A percentile compares a stretch with the other conserved stretches of the same genome.
These are phyloP conservation scores for Penicillium crystallinum DNA, from an alignment of 495 filamentous ascomycete genomes.

Conservation along the genomic window DNA sequence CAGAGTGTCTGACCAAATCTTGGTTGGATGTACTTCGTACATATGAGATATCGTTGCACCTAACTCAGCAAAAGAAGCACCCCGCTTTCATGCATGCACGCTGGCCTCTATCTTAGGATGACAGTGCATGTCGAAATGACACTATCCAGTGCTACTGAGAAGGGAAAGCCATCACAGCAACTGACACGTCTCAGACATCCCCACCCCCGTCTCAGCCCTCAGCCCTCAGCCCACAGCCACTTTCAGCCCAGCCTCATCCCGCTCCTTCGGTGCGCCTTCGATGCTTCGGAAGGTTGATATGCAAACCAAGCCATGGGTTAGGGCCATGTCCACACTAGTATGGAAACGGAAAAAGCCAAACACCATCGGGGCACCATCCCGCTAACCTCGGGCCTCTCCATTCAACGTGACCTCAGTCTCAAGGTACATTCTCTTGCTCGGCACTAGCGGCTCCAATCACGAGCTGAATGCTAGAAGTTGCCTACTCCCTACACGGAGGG, in stretches of 20 bases:
- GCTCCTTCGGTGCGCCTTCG: slow-evolving; percentile 38
- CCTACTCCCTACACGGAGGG: not conserved
- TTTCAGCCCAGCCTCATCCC: slow-evolving; percentile 18
- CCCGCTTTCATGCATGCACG: not conserved
- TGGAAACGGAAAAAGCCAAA: not conserved
- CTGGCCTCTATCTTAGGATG: not conserved
- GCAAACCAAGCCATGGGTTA: slow-evolving; percentile 13
- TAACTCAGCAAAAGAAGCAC: not conserved
- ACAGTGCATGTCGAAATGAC: not conserved
- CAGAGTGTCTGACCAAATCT: too few species aligned
- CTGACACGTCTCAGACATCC: slow-evolving; percentile 8
- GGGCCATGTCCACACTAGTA: slow-evolving; percentile 1
- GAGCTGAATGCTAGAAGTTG: not conserved
- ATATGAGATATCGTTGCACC: too few species aligned
- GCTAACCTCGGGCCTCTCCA: slow-evolving; percentile 13
- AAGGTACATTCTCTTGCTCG: not conserved
- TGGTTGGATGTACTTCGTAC: too few species aligned
- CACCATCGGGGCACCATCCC: slow-evolving; percentile 18
- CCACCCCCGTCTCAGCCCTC: slow-evolving; percentile 10
- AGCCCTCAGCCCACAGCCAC: slow-evolving; percentile 17
- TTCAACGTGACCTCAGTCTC: slow-evolving; percentile 11
- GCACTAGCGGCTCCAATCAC: not conserved
- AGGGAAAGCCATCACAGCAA: not conserved
- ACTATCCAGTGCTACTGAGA: not conserved
- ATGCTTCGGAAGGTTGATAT: slow-evolving; percentile 15